Conservation (phyloP, 768 basidiomycete genomes). For the Tulasnella sp. region DNA sequence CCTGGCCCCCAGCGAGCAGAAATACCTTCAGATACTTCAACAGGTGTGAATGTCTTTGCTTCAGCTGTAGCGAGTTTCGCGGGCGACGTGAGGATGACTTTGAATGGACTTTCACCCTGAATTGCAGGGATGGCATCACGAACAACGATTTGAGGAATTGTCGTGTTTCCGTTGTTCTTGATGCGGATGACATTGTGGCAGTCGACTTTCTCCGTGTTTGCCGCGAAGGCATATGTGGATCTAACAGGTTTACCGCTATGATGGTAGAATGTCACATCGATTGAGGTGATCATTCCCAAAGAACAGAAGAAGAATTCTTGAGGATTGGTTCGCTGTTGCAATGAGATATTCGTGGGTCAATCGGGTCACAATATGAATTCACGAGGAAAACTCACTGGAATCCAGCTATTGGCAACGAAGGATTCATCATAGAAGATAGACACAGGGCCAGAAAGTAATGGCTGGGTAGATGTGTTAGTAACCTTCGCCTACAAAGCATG, state of each 20-base stretch:
- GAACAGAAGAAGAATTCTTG: slow-evolving; percentile 43
- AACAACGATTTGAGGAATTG: slow-evolving; percentile 19
- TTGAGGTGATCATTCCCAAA: slow-evolving; percentile 32
- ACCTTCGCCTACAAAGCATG: slow-evolving; percentile 31
- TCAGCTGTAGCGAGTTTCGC: slow-evolving; percentile 4
- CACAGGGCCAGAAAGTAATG: slow-evolving; percentile 41
- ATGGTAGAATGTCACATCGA: slow-evolving; percentile 25
- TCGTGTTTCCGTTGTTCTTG: slow-evolving; percentile 16
- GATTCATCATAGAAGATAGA: slow-evolving; percentile 45
- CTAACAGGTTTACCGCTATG: slow-evolving; percentile 11
- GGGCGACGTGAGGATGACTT: slow-evolving; percentile 10
- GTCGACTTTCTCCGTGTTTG: slow-evolving; percentile 9
- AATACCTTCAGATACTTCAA: slow-evolving; percentile 2
- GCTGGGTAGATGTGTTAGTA: slow-evolving; percentile 45
- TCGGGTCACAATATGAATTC: too few relatives aligned
- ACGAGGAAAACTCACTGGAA: slow-evolving; percentile 24
- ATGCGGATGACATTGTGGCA: slow-evolving; percentile 17
- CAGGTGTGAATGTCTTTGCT: too few relatives aligned
- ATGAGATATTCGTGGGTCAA: not conserved
- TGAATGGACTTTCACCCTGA: slow-evolving; percentile 10
- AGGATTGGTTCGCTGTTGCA: slow-evolving; percentile 33
- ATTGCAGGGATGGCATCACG: slow-evolving; percentile 24
- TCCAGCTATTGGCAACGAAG: slow-evolving; percentile 35
- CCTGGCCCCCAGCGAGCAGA: slow-evolving; percentile 6
- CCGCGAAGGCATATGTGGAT: slow-evolving; percentile 9